phyloP scores from a whole-genome alignment of 2,329 filamentous ascomycete species.

The Davidsoniella virescens region DNA sequence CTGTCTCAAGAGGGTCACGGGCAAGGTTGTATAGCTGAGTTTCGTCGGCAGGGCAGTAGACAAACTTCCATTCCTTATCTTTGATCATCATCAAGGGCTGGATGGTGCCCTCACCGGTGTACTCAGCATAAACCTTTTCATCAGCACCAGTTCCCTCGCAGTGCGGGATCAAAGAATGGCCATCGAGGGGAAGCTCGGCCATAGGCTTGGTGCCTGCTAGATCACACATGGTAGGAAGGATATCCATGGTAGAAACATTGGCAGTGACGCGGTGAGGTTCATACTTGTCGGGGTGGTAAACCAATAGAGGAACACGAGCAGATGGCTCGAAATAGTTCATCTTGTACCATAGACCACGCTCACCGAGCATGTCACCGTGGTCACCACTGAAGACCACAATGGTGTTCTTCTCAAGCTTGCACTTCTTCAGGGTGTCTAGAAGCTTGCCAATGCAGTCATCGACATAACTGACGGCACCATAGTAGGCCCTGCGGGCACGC shows the following conservation, averaged over 20 bases:
- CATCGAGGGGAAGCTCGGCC: conserved; percentile 66
- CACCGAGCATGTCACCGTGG: conserved; percentile 90
- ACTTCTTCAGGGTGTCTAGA: conserved; percentile 60
- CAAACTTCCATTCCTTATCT: conserved; percentile 78
- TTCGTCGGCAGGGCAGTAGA: conserved; percentile 69
- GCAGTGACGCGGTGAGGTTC: conserved; percentile 58
- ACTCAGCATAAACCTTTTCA: conserved; percentile 87
- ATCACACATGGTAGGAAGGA: conserved; percentile 77
- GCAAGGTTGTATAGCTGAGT: conserved; percentile 71
- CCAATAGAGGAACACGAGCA: conserved; percentile 71
- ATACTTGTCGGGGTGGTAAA: conserved; percentile 66
- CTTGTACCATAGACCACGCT: conserved; percentile 89
- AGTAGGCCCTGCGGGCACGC: conserved; percentile 74
- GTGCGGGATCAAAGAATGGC: conserved; percentile 65
- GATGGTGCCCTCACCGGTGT: conserved; percentile 84
- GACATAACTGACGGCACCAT: conserved; percentile 83
- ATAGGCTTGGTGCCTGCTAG: conserved; percentile 57
- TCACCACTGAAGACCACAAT: conserved; percentile 87
- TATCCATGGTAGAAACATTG: conserved; percentile 82
- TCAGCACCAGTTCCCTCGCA: conserved; percentile 45
- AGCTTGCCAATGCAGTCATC: conserved; percentile 83
- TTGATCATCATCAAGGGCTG: conserved; percentile 89
- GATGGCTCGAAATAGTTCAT: conserved; percentile 95
- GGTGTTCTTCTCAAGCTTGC: conserved; percentile 67
- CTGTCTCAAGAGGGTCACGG: conserved; percentile 59